Conservation (phyloP, 345 rosid species). For the Salix viminalis region DNA sequence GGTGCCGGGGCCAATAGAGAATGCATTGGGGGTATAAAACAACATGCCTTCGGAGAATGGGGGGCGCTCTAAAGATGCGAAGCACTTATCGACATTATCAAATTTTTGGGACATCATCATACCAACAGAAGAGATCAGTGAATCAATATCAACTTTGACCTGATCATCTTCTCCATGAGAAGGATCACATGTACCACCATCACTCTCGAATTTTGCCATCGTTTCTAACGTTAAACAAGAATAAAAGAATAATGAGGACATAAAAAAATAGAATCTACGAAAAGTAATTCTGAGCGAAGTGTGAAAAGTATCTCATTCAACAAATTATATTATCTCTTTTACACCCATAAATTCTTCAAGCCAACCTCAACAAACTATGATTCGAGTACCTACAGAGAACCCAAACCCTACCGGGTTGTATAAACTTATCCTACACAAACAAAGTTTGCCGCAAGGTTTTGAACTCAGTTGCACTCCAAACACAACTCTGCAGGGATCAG, state of each 20-base stretch:
- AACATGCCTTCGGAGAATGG: slow-evolving; percentile 20
- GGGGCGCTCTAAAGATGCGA: slow-evolving; percentile 26
- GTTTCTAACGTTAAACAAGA: not conserved
- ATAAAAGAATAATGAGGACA: slow-evolving; percentile 1
- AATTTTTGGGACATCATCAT: not conserved
- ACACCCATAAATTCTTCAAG: not conserved
- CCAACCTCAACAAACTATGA: not conserved
- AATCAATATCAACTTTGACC: not conserved
- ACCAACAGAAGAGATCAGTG: slow-evolving; percentile 7
- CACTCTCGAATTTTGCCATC: not conserved
- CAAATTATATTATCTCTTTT: not conserved
- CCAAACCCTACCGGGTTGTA: not conserved
- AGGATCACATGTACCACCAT: not conserved
- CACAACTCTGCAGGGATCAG: too few species aligned
- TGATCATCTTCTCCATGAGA: not conserved
- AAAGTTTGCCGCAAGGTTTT: too few species aligned
- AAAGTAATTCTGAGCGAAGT: not conserved
- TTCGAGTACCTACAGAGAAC: not conserved
- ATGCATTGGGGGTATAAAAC: slow-evolving; percentile 22
- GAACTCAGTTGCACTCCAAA: too few species aligned
- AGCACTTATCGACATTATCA: slow-evolving; percentile 2
- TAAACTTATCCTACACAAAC: too few species aligned
- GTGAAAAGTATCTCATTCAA: not conserved
- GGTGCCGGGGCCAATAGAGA: slow-evolving; percentile 31
- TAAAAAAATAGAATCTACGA: not conserved